Conservation (phyloP, 257 asterid species). For the Solanum sejunctum region DNA sequence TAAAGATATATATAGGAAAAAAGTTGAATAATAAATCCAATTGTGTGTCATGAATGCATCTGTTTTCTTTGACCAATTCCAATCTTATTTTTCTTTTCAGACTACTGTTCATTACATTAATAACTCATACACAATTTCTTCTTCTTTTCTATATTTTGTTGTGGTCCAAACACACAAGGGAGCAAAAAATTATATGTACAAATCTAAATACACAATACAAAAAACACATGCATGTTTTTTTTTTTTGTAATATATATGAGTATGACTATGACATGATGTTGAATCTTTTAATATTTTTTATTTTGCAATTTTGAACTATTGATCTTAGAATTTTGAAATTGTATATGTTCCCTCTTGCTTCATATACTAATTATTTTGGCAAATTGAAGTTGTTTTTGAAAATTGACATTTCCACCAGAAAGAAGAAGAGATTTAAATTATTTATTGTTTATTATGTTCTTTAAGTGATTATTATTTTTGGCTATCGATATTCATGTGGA, state of each 20-base stretch:
- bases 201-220: neutral
- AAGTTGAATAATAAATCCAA: neutral
- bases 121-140: neutral
- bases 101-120: slow-evolving; percentile 12
- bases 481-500: neutral
- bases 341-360: neutral
- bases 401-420: neutral
- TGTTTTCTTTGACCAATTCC: slow-evolving; percentile 41
- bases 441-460: neutral
- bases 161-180: slow-evolving; percentile 6
- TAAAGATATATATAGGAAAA: neutral
- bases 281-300: too few relatives aligned
- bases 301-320: neutral
- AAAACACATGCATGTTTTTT: neutral
- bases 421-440: too few relatives aligned
- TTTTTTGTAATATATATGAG: neutral
- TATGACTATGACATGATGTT: neutral
- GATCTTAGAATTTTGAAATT: neutral
- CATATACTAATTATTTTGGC: neutral
- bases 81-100: slow-evolving; percentile 11
- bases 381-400: neutral
- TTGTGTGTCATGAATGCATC: slow-evolving; percentile 17
- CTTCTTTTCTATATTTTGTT: neutral
- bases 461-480: neutral
- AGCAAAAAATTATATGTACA: neutral